Percentiles rank a stretch among this genome's conserved stretches.
These are phyloP conservation scores for Globisporangium megalacanthum DNA, from an alignment of 352 stramenopile species.

Conservation along the genomic window DNA sequence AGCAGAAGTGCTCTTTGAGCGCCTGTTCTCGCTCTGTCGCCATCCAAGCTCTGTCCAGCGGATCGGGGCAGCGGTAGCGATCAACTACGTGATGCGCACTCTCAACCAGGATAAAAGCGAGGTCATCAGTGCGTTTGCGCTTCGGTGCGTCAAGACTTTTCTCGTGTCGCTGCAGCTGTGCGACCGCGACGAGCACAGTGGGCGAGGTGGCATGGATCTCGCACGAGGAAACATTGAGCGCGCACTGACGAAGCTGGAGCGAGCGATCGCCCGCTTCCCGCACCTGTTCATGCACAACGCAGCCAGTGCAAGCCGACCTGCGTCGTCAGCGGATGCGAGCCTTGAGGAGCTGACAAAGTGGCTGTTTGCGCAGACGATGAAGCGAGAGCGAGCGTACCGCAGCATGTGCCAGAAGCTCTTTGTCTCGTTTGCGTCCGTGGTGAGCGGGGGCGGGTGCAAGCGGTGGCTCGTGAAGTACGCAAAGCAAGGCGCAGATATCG, in stretches of 20 bases:
- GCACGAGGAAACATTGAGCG: conserved; percentile 59
- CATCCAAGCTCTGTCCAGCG: conserved; percentile 56
- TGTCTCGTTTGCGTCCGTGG: conserved; percentile 35
- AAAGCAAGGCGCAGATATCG: conserved; percentile 13
- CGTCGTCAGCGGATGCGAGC: conserved; percentile 18
- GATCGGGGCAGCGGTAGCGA: conserved; percentile 55
- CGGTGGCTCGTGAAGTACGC: conserved; percentile 53
- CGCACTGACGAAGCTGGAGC: conserved; percentile 54
- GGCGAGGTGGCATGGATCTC: conserved; percentile 28
- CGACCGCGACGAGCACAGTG: conserved; percentile 28
- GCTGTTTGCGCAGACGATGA: conserved; percentile 37
- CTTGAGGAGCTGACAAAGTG: conserved; percentile 18
- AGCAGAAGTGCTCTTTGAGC: conserved; percentile 52
- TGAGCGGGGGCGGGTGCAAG: conserved; percentile 28
- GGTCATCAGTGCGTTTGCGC: conserved; percentile 46
- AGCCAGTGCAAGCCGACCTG: neutral
- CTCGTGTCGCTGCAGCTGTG: conserved; percentile 58
- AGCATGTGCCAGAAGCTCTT: conserved; percentile 38
- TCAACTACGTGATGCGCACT: conserved; percentile 64
- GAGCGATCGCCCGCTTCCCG: conserved; percentile 40
- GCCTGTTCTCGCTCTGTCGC: conserved; percentile 65
- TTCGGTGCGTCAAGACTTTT: conserved; percentile 66
- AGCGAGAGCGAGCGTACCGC: conserved; percentile 32
- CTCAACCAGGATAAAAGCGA: conserved; percentile 49
- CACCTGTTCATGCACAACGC: conserved; percentile 34